Evolutionary conservation across 257 asterid genomes (phyloP).

Genomic region (Nicotiana knightiana): DNA sequence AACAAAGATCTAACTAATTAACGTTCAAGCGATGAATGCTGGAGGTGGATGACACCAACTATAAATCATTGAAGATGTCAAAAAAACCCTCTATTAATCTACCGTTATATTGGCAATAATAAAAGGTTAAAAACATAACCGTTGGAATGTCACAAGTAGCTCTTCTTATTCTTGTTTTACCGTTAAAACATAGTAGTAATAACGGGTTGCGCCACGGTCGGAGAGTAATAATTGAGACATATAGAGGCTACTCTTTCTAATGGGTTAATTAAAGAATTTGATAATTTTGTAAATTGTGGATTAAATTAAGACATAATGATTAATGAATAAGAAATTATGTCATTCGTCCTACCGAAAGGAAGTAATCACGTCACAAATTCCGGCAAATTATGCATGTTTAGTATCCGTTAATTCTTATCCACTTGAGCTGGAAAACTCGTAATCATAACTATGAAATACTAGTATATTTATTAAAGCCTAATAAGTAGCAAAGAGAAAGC

Average conservation of each 20-base stretch:
- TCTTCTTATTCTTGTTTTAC: neutral
- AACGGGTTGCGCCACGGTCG: neutral
- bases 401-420: neutral
- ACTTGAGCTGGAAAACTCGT: neutral
- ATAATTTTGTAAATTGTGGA: neutral
- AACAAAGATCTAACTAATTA: no score
- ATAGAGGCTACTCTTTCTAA: neutral
- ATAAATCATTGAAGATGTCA: constrained; percentile 3
- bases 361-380: neutral
- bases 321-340: neutral
- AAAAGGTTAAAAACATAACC: neutral
- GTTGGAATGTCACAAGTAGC: neutral
- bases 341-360: neutral
- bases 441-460: neutral
- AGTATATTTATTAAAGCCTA: neutral
- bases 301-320: neutral
- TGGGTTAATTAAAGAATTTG: neutral
- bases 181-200: neutral
- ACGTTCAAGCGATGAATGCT: neutral
- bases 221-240: neutral
- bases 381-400: neutral
- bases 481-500: constrained; percentile 1
- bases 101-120: neutral
- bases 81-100: neutral
- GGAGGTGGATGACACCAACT: neutral